Evolutionary conservation across 345 rosid species (phyloP), one percentile per base, ranked within the genome.

Genomic region (Trapa incisa): DNA sequence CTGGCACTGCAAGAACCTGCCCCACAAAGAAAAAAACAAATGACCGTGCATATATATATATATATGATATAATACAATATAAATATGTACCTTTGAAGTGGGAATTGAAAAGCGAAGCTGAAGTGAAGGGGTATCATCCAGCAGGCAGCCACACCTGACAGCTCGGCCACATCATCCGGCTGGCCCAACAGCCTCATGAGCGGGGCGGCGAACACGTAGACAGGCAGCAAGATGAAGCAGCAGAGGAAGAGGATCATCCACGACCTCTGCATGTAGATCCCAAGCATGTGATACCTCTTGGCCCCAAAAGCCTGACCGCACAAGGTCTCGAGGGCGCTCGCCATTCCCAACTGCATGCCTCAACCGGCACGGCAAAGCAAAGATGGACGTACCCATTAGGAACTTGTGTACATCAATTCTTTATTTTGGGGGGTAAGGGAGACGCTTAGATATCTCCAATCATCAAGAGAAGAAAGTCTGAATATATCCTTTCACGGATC

Each of bases 251-350:
- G 77, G 63, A 86, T 79, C 69, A 83, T 67, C 80, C 86, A 86
- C 15, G 85, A 83, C 13, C 87, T 77, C 69, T 83, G 91, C 82
- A 83, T 42, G 70, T 82, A 83, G 33, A 82, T 71, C 66, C 85
- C 86, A 61, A 83, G 39, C 83, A 75, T 74, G 48, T 70, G 78
- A 75, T 80, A 70, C 48, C 68, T 76, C 64, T 74, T 74, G 5
- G 86, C 86, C 56, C 88, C 90, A 61, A 73, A 82, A 37, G 90
- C 83, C 74, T 83, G 86, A 14, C 90, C 86, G 53, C 90, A 78
- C 13, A 83, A 47, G 0, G 85, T 85, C 73, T 83, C 89, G 57
- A 81, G 64, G 35, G 87, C 89, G 69, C 87, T 81, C 4, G 83
- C 86, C 87, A 86, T 81, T 41, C 90, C 90, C 56, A 81, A 66